These are phyloP conservation scores for Tilletia indica DNA, from an alignment of 1,284 basidiomycete species.

Conservation along the genomic window DNA sequence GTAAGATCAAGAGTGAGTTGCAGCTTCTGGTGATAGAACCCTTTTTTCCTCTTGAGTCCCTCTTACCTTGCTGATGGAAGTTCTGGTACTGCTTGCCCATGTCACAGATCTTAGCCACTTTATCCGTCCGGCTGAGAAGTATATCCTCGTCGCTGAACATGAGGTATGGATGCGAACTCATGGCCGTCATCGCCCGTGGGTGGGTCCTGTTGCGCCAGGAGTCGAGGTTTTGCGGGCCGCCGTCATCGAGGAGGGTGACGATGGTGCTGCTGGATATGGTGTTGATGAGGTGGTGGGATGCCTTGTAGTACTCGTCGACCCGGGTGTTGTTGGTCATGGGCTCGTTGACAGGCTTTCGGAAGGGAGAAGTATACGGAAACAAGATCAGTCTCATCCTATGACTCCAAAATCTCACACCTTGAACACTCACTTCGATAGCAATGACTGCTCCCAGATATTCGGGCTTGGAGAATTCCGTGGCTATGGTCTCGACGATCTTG, in stretches of 20 bases:
- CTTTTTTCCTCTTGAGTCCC: background rate
- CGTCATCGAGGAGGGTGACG: slow-evolving; percentile 10
- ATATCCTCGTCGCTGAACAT: slow-evolving; percentile 2
- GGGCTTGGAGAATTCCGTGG: background rate
- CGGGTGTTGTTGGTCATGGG: background rate
- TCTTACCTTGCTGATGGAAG: slow-evolving; percentile 10
- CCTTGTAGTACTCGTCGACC: slow-evolving; percentile 1
- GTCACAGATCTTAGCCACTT: background rate
- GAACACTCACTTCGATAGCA: background rate
- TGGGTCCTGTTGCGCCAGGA: background rate
- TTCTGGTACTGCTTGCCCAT: slow-evolving; percentile 4
- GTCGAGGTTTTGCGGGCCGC: background rate
- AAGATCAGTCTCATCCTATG: too few relatives aligned
- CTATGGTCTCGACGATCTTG: background rate
- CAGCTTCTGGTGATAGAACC: background rate
- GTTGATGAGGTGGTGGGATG: background rate
- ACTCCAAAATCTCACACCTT: too few relatives aligned
- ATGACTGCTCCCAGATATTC: slow-evolving; percentile 7
- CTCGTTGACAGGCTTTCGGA: background rate
- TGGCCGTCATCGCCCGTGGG: background rate
- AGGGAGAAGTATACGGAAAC: too few relatives aligned
- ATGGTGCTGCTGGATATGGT: background rate
- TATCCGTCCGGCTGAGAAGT: background rate
- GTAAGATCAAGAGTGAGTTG: background rate
- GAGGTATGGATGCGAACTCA: slow-evolving; percentile 12